Evolutionary conservation across 148 eudicot genomes (phyloP).

Genomic region (Spergularia marina): DNA sequence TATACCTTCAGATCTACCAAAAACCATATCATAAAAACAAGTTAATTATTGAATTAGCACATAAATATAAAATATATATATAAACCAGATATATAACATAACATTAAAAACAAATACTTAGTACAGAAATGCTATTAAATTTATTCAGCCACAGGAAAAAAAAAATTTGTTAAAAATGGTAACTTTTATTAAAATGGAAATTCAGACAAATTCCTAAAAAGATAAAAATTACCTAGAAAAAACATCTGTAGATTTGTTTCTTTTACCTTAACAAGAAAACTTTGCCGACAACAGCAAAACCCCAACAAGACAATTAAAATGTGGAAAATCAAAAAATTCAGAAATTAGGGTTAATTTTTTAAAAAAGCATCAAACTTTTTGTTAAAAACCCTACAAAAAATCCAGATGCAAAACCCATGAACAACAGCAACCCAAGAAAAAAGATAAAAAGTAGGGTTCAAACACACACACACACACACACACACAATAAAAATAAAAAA

Average conservation of each 20-base stretch:
- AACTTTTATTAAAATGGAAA: conserved; percentile 1
- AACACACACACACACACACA: neutral
- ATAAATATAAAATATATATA: neutral
- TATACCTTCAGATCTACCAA: conserved; percentile 43
- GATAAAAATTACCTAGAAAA: neutral
- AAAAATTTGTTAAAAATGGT: neutral
- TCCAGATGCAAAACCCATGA: conserved; percentile 6
- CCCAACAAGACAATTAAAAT: neutral
- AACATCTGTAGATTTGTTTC: conserved; percentile 23
- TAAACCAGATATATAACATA: neutral
- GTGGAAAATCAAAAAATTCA: no score
- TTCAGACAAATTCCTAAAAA: conserved; percentile 4
- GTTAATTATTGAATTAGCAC: conserved; percentile 1
- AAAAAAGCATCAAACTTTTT: no score
- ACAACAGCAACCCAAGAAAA: neutral
- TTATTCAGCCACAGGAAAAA: neutral
- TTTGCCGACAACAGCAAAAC: conserved; percentile 24
- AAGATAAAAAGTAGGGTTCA: conserved; percentile 24
- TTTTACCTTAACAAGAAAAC: conserved; percentile 5
- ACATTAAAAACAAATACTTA: neutral
- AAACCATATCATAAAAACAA: conserved; percentile 13
- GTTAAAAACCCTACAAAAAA: no score
- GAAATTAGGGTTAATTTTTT: no score
- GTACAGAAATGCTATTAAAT: conserved; percentile 7
- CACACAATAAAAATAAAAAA: conserved; percentile 13